Conservation (phyloP, 2,329 filamentous ascomycete genomes). For the Pleurostoma richardsiae region DNA sequence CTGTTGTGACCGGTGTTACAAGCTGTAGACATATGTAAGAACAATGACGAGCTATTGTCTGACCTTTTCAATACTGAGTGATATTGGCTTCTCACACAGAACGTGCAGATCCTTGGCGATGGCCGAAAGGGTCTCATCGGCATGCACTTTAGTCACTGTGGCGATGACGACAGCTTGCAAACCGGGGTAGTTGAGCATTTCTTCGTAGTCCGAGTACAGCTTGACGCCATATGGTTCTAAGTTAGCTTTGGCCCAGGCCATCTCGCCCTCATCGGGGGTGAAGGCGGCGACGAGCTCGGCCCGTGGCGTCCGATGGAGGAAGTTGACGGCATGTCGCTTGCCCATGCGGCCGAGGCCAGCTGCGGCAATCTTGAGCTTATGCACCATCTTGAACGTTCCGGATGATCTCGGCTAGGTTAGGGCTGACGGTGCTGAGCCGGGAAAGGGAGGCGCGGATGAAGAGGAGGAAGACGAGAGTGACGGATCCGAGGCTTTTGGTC, state of each 20-base stretch:
- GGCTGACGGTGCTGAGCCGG: no score
- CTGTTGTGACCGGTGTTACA: no score
- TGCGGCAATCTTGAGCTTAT: conserved; percentile 35
- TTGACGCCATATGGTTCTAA: conserved; percentile 37
- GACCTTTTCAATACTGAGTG: conserved; percentile 54
- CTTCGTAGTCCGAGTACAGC: conserved; percentile 37
- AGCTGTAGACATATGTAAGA: no score
- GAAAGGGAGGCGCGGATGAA: no score
- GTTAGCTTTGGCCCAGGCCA: conserved; percentile 34
- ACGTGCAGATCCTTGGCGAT: conserved; percentile 51
- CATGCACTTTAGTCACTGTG: conserved; percentile 47
- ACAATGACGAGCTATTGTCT: conserved; percentile 27
- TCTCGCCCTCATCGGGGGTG: conserved; percentile 36
- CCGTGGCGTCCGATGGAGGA: conserved; percentile 33
- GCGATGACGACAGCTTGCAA: conserved; percentile 36
- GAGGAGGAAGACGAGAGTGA: no score
- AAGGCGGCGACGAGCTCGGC: conserved; percentile 45
- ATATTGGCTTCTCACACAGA: conserved; percentile 55
- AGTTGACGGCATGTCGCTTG: conserved; percentile 43
- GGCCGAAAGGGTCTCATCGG: conserved; percentile 50
- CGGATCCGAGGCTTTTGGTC: conserved; percentile 2
- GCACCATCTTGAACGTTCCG: background rate
- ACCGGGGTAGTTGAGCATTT: conserved; percentile 35
- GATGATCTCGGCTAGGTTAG: no score
- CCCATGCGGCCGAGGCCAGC: conserved; percentile 49